phyloP scores from a whole-genome alignment of 306 rosid species.

The Pyrus bretschneideri region DNA sequence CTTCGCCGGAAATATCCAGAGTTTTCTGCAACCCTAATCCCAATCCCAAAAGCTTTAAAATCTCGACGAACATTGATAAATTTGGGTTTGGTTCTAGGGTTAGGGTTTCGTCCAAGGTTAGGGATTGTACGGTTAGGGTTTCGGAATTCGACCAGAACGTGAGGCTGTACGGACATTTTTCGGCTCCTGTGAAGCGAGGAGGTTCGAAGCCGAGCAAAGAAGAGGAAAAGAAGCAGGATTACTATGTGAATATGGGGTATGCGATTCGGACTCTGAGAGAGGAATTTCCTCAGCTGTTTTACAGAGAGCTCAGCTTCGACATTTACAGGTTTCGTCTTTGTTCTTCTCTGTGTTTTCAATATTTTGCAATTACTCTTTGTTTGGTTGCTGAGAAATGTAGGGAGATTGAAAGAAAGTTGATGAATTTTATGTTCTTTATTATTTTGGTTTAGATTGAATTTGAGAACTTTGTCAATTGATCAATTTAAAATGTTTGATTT shows the following conservation, averaged over 20 bases:
- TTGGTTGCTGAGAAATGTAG: not conserved
- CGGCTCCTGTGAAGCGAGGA: slow-evolving; percentile 46
- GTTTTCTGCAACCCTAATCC: slow-evolving; percentile 26
- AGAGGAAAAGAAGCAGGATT: slow-evolving; percentile 67
- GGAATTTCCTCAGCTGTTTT: slow-evolving; percentile 66
- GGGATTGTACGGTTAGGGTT: slow-evolving; percentile 17
- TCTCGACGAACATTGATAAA: slow-evolving; percentile 18
- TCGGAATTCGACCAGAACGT: slow-evolving; percentile 26
- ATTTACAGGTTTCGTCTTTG: slow-evolving; percentile 51
- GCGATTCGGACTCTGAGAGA: slow-evolving; percentile 77
- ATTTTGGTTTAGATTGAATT: not conserved
- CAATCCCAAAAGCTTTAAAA: slow-evolving; percentile 28
- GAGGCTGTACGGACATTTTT: slow-evolving; percentile 49
- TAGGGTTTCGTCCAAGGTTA: slow-evolving; percentile 19
- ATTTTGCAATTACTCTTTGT: not conserved
- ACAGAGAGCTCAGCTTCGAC: slow-evolving; percentile 60
- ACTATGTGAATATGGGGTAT: slow-evolving; percentile 70
- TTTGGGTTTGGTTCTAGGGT: slow-evolving; percentile 27
- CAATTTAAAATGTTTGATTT: not conserved
- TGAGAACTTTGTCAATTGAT: not conserved
- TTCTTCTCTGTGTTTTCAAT: not conserved
- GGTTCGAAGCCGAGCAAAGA: slow-evolving; percentile 62
- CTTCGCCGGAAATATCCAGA: slow-evolving; percentile 35
- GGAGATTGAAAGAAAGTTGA: not conserved
- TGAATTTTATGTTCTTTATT: not conserved